phyloP scores from a whole-genome alignment of 2,329 filamentous ascomycete species.

The Penicillium olsonii region DNA sequence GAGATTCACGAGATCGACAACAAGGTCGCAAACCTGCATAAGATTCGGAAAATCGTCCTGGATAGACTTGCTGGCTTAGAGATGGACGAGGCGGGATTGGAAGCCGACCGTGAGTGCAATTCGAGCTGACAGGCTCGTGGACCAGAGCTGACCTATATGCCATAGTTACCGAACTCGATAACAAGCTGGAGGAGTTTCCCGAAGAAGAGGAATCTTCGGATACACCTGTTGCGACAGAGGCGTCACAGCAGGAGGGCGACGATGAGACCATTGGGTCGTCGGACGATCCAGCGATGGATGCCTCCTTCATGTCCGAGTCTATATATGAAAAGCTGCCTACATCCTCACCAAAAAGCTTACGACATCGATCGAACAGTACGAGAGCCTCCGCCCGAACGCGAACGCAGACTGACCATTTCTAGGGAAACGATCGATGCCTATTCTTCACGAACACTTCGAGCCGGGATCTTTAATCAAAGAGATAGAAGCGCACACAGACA shows the following conservation, averaged over 20 bases:
- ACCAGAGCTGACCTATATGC: slow-evolving; percentile 5
- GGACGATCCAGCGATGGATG: slow-evolving; percentile 54
- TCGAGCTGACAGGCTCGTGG: neutral
- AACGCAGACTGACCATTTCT: slow-evolving; percentile 44
- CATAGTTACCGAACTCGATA: slow-evolving; percentile 59
- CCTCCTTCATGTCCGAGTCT: slow-evolving; percentile 92
- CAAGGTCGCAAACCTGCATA: slow-evolving; percentile 90
- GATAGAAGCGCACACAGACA: slow-evolving; percentile 83
- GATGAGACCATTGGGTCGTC: slow-evolving; percentile 55
- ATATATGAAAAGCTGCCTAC: slow-evolving; percentile 89
- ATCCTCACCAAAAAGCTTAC: slow-evolving; percentile 60
- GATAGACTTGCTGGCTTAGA: slow-evolving; percentile 84
- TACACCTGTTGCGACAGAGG: slow-evolving; percentile 34
- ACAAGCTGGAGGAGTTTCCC: slow-evolving; percentile 61
- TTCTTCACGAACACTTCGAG: slow-evolving; percentile 92
- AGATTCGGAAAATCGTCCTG: slow-evolving; percentile 88
- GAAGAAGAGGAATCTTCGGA: slow-evolving; percentile 53
- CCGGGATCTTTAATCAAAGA: slow-evolving; percentile 86
- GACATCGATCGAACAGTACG: slow-evolving; percentile 47
- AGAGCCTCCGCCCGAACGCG: neutral
- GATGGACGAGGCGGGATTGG: slow-evolving; percentile 84
- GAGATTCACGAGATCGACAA: slow-evolving; percentile 97
- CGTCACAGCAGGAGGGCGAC: slow-evolving; percentile 37
- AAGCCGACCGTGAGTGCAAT: slow-evolving; percentile 73
- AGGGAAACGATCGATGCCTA: slow-evolving; percentile 76